phyloP scores from a whole-genome alignment of 768 basidiomycete genomes.

The Collybiopsis luxurians region DNA sequence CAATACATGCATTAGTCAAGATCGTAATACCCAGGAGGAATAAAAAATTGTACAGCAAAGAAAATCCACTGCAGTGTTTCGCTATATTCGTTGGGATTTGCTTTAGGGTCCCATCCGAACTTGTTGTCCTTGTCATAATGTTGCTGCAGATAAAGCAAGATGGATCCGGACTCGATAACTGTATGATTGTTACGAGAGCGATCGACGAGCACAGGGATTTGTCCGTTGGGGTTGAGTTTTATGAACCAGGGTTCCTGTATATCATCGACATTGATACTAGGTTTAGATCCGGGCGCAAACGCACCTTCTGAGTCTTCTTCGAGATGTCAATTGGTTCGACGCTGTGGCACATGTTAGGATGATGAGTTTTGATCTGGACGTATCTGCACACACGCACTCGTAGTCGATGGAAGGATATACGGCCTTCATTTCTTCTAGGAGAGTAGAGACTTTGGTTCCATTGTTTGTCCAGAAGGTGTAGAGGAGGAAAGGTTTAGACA shows the following conservation, averaged over 20 bases:
- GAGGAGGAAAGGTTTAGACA: conserved; percentile 42
- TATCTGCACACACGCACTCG: conserved; percentile 32
- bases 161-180: conserved; percentile 79
- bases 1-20: not conserved
- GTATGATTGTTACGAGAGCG: conserved; percentile 55
- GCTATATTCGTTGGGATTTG: conserved; percentile 57
- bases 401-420: conserved; percentile 49
- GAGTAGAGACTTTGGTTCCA: conserved; percentile 45
- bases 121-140: conserved; percentile 76
- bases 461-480: conserved; percentile 63
- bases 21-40: not conserved
- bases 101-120: conserved; percentile 61
- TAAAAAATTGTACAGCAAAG: conserved; percentile 54
- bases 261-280: not conserved
- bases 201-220: conserved; percentile 70
- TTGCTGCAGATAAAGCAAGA: conserved; percentile 78
- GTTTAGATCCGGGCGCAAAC: not conserved
- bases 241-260: conserved; percentile 68
- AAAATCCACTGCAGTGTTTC: conserved; percentile 86
- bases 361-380: not conserved
- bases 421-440: conserved; percentile 63
- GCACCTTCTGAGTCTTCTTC: conserved; percentile 73
- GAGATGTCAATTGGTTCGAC: conserved; percentile 52
- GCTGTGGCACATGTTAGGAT: conserved; percentile 26
- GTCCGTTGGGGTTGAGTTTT: conserved; percentile 55